These are phyloP conservation scores for Colletotrichum sp. DNA, from an alignment of 2,329 filamentous ascomycete species.

Conservation along the genomic window DNA sequence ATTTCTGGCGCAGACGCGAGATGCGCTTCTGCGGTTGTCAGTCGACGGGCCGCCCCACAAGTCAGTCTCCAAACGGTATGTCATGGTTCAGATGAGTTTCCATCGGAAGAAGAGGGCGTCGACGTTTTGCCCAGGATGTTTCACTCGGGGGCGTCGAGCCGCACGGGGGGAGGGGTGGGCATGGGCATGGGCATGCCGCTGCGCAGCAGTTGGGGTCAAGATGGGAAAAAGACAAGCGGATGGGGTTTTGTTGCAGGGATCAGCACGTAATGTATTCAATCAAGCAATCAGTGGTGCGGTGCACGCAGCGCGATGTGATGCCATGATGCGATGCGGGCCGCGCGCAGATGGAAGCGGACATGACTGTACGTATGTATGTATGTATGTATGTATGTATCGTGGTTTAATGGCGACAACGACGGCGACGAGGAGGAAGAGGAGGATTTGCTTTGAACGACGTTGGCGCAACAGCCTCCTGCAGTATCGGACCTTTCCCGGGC, in stretches of 20 bases:
- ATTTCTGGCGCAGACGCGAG: conserved; percentile 10
- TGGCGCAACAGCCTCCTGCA: conserved; percentile 15
- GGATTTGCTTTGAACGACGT: conserved; percentile 5
- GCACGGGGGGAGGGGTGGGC: neutral
- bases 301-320: neutral
- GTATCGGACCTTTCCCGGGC: conserved; percentile 21
- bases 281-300: neutral
- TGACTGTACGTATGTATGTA: neutral
- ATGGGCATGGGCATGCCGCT: neutral
- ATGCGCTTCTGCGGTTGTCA: conserved; percentile 2
- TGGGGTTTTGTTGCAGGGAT: neutral
- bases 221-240: neutral
- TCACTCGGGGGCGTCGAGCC: neutral
- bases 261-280: neutral
- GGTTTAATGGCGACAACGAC: neutral
- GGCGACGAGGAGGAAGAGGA: neutral
- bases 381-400: neutral
- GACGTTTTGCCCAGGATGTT: conserved; percentile 1
- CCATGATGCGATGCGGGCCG: neutral
- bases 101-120: neutral
- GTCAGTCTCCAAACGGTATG: neutral
- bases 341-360: neutral
- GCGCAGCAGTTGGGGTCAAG: neutral
- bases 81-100: neutral
- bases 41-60: neutral